Evolutionary conservation across 2,329 filamentous ascomycete genomes (phyloP), one percentile per base, ranked within the genome.

Genomic region (Zalaria obscura): DNA sequence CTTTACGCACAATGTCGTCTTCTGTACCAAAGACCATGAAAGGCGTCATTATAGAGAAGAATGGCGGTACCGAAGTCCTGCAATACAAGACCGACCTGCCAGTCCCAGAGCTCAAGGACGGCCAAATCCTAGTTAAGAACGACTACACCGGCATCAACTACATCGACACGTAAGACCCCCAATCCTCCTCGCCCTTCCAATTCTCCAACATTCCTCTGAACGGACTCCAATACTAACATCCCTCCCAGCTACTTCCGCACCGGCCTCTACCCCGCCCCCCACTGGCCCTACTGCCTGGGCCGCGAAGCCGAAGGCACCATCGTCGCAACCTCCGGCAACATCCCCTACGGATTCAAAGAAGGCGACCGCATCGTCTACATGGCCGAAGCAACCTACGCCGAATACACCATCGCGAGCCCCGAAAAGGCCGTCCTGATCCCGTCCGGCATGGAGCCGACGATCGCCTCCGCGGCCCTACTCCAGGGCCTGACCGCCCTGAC

Each of bases 401-500:
- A 78, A 54, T 79, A 78, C 56, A 71, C 69, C 3, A 64, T 69
- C 10, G 68, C 67, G 0, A 59, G 74, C 0, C 72, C 73, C 2
- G 56, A 58, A 5, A 71, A 71, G 45, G 69, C 76, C 0, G 61
- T 81, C 45, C 70, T 73, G 45, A 65, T 93, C 3, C 86, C 86
- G 1, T 66, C 70, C 0, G 69, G 61, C 0, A 57, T 93, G 35
- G 54, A 66, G 2, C 69, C 73, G 1, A 74, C 82, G 37, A 63
- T 74, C 4, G 82, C 77, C 5, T 78, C 80, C 31, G 83, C 83
- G 0, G 67, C 74, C 0, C 63, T 85, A n/a, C 66, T 93, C 6
- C 88, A 93, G 58, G 87, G 84, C 1, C 66, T 94, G 32, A 94
- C 87, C 2, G 85, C 86, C 0, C 68, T 91, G 51, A 83, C 84